Evolutionary conservation across 1,139 yeast genomes (phyloP).

Genomic region (Diutina sp.): DNA sequence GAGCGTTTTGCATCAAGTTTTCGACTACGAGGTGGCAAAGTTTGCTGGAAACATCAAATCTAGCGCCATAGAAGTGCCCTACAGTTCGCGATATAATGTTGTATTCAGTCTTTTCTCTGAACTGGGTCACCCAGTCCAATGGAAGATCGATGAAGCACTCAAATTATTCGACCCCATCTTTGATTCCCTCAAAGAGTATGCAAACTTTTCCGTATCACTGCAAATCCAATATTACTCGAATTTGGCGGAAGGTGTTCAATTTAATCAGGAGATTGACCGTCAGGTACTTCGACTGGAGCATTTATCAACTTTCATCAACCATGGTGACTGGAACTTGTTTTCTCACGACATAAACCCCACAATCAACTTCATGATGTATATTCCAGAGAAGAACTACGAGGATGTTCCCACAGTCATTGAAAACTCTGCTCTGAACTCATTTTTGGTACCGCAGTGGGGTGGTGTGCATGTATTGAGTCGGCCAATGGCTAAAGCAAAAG

Average conservation of each 20-base stretch:
- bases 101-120: conserved; percentile 47
- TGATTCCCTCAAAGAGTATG: conserved; percentile 21
- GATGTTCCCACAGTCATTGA: conserved; percentile 32
- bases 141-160: conserved; percentile 38
- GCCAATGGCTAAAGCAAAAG: conserved; percentile 12
- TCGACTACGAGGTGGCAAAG: background rate
- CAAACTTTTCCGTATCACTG: conserved; percentile 67
- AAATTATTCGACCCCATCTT: background rate
- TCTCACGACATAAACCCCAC: conserved; percentile 48
- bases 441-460: conserved; percentile 89
- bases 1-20: background rate
- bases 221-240: conserved; percentile 64
- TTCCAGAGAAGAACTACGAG: conserved; percentile 34
- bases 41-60: background rate
- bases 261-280: conserved; percentile 16
- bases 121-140: conserved; percentile 26
- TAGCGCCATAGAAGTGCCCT: conserved; percentile 28
- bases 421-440: conserved; percentile 47
- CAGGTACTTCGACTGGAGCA: conserved; percentile 23
- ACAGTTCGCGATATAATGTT: conserved; percentile 51
- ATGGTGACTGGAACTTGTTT: conserved; percentile 65
- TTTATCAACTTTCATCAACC: conserved; percentile 60
- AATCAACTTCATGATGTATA: conserved; percentile 54
- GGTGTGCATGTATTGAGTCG: conserved; percentile 44
- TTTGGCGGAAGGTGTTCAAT: conserved; percentile 16